Evolutionary conservation across 2,329 filamentous ascomycete genomes (phyloP), one percentile per base, ranked within the genome.

Genomic region (Aspergillus niger): DNA sequence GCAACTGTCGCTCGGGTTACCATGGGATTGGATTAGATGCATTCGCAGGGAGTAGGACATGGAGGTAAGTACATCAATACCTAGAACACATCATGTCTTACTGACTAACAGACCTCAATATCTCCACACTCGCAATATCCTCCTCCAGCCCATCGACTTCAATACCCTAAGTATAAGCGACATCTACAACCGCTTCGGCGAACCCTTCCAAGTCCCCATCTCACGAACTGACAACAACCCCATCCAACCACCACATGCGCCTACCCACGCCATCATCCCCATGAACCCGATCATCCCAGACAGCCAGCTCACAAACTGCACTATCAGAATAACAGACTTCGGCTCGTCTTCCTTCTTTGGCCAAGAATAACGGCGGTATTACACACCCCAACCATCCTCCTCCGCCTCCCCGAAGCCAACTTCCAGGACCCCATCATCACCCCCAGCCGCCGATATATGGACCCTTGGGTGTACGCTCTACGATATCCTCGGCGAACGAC

Each of bases 211-310:
- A 24, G 8, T 51, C 32, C 55, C 55, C 8, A 57, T 44, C 47
- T 47, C 36, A 10, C 44, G 55, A 17, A 20, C 22, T 5, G 55
- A 57, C 20, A 36, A 57, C 32, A 32, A 36, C 13, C 8, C 32
- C 6, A 15, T 15, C 6, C 28, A 30, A 8, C 28, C 7, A 11
- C 55, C 47, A 32, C 32, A 52, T n/a, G 55, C 55, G 22, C 55
- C 55, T 15, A 32, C 32, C 13, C 55, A 43, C 11, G 44, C 36
- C 44, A 57, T 43, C 32, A 30, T 43, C 20, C 55, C 55, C n/a
- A 51, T 57, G 44, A 20, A 10, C 3, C 4, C 15, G 32, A 30
- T 22, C 36, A 43, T 43, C 13, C 47, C 55, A 15, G 20, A 30
- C 20, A 20, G 52, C 47, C 30, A 57, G 32, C 39, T 56, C 30